phyloP scores from a whole-genome alignment of 768 basidiomycete genomes.

The Russula olivacea region DNA sequence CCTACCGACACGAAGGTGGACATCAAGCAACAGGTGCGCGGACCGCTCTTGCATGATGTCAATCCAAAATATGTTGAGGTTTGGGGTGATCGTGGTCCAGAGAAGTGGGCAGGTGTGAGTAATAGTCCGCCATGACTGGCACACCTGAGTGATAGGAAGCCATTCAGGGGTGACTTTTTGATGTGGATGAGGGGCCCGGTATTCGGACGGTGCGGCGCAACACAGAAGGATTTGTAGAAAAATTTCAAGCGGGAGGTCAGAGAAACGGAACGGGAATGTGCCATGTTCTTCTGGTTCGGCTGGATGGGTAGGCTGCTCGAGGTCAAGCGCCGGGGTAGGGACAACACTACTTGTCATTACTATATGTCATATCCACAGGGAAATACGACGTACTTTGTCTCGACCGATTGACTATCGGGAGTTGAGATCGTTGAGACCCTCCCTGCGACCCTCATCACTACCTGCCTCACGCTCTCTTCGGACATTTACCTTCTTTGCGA shows the following conservation, averaged over 20 bases:
- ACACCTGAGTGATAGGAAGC: slow-evolving; percentile 20
- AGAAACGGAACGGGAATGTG: slow-evolving; percentile 10
- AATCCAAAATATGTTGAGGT: slow-evolving; percentile 11
- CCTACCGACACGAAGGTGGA: slow-evolving; percentile 14
- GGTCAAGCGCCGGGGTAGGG: not conserved
- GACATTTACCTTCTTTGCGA: not conserved
- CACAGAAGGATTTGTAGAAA: slow-evolving; percentile 13
- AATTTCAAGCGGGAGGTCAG: slow-evolving; percentile 11
- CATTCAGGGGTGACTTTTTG: slow-evolving; percentile 7
- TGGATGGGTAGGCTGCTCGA: not conserved
- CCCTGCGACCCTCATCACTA: not conserved
- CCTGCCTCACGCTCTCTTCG: not conserved
- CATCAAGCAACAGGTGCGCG: slow-evolving; percentile 6
- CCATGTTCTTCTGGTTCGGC: not conserved
- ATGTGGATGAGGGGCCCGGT: not conserved
- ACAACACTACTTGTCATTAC: not conserved
- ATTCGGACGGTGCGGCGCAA: slow-evolving; percentile 6
- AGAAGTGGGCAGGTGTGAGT: slow-evolving; percentile 1
- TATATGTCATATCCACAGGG: not conserved
- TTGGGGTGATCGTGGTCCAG: slow-evolving; percentile 17
- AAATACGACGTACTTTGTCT: not conserved
- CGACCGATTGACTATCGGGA: not conserved
- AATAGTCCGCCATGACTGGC: slow-evolving; percentile 9
- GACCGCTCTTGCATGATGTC: slow-evolving; percentile 10
- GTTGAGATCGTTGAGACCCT: not conserved